Evolutionary conservation across 371 early-diverging fungal species (phyloP), one percentile per base, ranked within the genome.

Genomic region (Mucor saturninus): DNA sequence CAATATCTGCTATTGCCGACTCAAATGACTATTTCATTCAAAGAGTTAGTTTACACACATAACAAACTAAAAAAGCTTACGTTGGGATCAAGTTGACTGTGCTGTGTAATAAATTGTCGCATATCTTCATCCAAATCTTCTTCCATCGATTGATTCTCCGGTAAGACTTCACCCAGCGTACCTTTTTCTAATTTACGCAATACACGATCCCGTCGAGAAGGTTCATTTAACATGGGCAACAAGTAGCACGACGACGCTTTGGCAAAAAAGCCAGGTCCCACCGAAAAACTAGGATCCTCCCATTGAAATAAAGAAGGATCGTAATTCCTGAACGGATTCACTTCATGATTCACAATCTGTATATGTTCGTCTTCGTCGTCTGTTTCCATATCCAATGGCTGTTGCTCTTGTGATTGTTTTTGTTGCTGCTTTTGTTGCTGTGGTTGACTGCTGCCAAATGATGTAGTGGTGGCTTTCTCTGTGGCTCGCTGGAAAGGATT

Each of bases 181-280:
- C 67, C 67, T 32, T 62, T 67, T 46, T 61, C 61, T 10, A 67
- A 15, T 26, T 67, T 67, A 3, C 21, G 40, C 0, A 67, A 32
- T 5, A 67, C 55, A 11, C 62, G 43, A 6, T 67, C 58, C 35
- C 62, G 37, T 21, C 67, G 21, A 5, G 48, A 3, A 28, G 62
- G 54, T 9, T 67, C 61, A 11, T 56, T 39, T 9, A 67, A 53
- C 28, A 67, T 43, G 1, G 62, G 62, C 0, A 57, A 21, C 28
- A 53, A 32, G 11, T 31, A 60, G 11, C 57, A 63, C 7, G 52
- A 32, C 5, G 57, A 61, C 7, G 55, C 11, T 39, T 52, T 56
- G 5, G 45, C 30, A 49, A 67, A 67, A 54, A 62, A 67, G 6
- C 67, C 62, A n/a, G 67, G 67, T 13, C 67, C 58, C 5, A 67